Evolutionary conservation across 352 stramenopile species (phyloP), one percentile per base, ranked within the genome.

Genomic region (Aphanomyces cochlioides): DNA sequence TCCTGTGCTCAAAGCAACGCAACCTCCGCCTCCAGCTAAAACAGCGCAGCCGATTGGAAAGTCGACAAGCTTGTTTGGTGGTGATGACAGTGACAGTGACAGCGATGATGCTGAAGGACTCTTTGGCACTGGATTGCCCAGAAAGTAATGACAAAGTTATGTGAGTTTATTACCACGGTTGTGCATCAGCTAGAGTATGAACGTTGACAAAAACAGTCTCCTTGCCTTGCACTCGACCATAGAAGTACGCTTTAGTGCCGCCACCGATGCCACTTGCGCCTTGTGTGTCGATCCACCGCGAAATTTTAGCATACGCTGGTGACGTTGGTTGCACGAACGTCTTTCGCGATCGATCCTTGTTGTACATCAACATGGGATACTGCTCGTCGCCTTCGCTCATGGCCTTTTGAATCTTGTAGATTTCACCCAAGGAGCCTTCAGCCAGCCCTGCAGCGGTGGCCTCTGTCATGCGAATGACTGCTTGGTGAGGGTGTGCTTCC

Each of bases 371-470:
- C 87, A 95, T 95, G 28, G 87, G 85, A 69, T 90, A 77, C 28
- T 85, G 83, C 50, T 80, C 68, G 4, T 81, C 83, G 1, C 76
- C 72, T 45, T 57, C 67, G 53, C 86, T 79, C 74, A 92, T 77
- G 13, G 87, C 87, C 64, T 93, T 87, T 54, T 95, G 87, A 75
- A 95, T 93, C 79, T 95, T 95, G 79, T 95, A 95, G 78, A 95
- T 92, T 77, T 95, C 87, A 37, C 87, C 87, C 56, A 92, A 77
- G 8, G 80, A 82, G 21, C 85, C 85, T n/a, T 85, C 72, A 45
- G 85, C 81, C 12, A 78, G 81, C 19, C 85, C 85, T 28, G 86
- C 73, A 36, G 82, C 81, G 8, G 90, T 83, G 54, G 82, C 84
- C 28, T 90, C 79, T 34, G 82, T 93, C 87, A 93, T 93, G 54